Percentiles rank a stretch among this genome's conserved stretches.
Evolutionary conservation across 2,329 filamentous ascomycete genomes (phyloP).

Genomic region (Ophiostoma novo-ulmi): DNA sequence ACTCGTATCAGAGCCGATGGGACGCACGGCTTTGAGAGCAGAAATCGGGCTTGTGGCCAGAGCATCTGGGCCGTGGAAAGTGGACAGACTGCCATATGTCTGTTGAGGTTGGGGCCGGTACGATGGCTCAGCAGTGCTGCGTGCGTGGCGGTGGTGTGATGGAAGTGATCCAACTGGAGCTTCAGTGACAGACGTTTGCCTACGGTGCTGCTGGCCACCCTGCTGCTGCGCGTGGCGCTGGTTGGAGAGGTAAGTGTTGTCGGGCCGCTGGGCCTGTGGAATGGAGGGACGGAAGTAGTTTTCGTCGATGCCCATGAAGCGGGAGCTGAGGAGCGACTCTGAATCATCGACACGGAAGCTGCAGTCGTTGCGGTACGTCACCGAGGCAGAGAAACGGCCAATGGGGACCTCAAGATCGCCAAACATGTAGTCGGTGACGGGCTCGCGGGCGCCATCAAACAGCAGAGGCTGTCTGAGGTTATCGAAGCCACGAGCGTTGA

Average conservation of each 20-base stretch:
- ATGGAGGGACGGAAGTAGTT: constrained; percentile 78
- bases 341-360: constrained; percentile 89
- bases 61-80: constrained; percentile 75
- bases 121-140: constrained; percentile 49
- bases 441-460: constrained; percentile 49
- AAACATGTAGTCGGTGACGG: constrained; percentile 73
- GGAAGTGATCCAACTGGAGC: constrained; percentile 62
- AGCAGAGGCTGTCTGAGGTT: constrained; percentile 66
- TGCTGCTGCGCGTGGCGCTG: constrained; percentile 15
- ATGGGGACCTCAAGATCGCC: constrained; percentile 80
- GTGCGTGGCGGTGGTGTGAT: constrained; percentile 50
- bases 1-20: constrained; percentile 56
- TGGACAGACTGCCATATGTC: constrained; percentile 84
- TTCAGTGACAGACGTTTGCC: constrained; percentile 42
- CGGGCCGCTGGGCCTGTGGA: constrained; percentile 42
- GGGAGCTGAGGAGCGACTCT: constrained; percentile 83
- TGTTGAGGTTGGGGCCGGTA: constrained; percentile 44
- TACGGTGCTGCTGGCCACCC: constrained; percentile 28
- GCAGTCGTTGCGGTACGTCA: constrained; percentile 82
- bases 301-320: constrained; percentile 88
- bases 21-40: constrained; percentile 65
- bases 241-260: constrained; percentile 24
- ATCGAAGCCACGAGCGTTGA: constrained; percentile 55
- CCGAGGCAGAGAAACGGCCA: constrained; percentile 73
- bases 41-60: constrained; percentile 82